A percentile compares a stretch with the other conserved stretches of the same genome.
Conservation (phyloP, 306 rosid species). For the Rosa lucieae region DNA sequence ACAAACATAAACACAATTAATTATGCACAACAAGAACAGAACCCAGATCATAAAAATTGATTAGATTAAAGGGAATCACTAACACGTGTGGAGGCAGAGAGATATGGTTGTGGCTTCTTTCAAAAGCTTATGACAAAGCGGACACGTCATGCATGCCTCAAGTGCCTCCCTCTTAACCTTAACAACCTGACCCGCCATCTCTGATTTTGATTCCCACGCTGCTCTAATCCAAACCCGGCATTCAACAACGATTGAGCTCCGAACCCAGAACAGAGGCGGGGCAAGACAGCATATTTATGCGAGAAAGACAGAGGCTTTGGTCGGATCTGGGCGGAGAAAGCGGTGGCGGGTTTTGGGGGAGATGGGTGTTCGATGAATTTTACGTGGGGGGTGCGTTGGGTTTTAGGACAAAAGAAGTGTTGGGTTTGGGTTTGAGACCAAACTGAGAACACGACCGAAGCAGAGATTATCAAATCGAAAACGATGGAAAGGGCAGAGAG, state of each 20-base stretch:
- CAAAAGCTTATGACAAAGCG: conserved; percentile 72
- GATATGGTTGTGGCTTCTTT: conserved; percentile 89
- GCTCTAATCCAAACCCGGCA: conserved; percentile 9
- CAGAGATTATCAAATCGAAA: not conserved
- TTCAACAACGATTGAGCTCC: conserved; percentile 22
- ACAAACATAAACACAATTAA: conserved; percentile 16
- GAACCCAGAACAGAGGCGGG: conserved; percentile 3
- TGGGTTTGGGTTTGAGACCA: conserved; percentile 13
- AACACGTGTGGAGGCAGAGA: conserved; percentile 93
- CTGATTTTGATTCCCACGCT: not conserved
- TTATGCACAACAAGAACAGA: conserved; percentile 13
- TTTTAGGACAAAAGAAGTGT: conserved; percentile 35
- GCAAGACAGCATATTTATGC: not conserved
- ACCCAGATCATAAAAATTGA: conserved; percentile 24
- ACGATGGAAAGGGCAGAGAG: not conserved
- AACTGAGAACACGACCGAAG: not conserved
- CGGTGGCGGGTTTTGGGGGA: conserved; percentile 34
- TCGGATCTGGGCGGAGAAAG: conserved; percentile 52
- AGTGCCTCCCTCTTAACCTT: conserved; percentile 63
- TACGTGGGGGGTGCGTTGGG: conserved; percentile 44
- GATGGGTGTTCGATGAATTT: conserved; percentile 42
- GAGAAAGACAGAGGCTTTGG: not conserved
- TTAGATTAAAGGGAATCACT: conserved; percentile 23
- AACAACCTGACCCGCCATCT: conserved; percentile 55
- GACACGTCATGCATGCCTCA: conserved; percentile 96